Percentiles rank a stretch among this genome's conserved stretches.
Evolutionary conservation across 225 moss, liverwort and hornwort species (phyloP).

Genomic region (Physcomitrium patens): DNA sequence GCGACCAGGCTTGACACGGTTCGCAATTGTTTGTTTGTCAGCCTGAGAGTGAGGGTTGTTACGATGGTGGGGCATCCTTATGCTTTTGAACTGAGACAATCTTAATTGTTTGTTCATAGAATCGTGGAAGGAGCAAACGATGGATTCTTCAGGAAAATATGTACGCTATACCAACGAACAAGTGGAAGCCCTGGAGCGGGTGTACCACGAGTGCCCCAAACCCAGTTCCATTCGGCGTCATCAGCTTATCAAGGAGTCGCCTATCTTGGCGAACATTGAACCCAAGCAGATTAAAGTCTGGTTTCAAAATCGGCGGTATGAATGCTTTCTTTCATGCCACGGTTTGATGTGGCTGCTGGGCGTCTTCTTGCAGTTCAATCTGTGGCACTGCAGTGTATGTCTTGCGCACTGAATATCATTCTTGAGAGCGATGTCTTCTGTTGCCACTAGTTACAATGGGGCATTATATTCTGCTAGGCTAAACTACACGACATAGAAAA

Average conservation of each 20-base stretch:
- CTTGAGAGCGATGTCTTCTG: no score
- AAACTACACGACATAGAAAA: no score
- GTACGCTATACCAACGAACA: slow-evolving; percentile 68
- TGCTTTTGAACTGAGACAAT: slow-evolving; percentile 13
- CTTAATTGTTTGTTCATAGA: slow-evolving; percentile 34
- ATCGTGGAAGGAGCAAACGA: slow-evolving; percentile 54
- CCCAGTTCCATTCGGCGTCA: slow-evolving; percentile 65
- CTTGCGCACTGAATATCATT: no score
- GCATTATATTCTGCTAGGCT: no score
- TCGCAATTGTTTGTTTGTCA: neutral
- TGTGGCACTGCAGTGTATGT: neutral
- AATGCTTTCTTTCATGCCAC: no score
- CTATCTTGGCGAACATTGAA: slow-evolving; percentile 61
- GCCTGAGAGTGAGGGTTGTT: neutral
- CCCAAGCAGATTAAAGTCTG: slow-evolving; percentile 75
- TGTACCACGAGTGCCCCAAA: slow-evolving; percentile 69
- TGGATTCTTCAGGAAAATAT: slow-evolving; percentile 67
- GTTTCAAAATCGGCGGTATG: slow-evolving; percentile 66
- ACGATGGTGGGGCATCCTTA: no score
- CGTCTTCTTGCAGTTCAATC: neutral
- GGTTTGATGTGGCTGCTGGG: neutral
- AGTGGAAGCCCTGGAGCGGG: slow-evolving; percentile 68
- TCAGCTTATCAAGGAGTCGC: slow-evolving; percentile 64
- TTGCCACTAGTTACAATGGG: no score
- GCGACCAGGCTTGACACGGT: neutral